A percentile compares a stretch with the other conserved stretches of the same genome.
Evolutionary conservation across 805 yeast genomes (phyloP).

Genomic region (Candida germanica): DNA sequence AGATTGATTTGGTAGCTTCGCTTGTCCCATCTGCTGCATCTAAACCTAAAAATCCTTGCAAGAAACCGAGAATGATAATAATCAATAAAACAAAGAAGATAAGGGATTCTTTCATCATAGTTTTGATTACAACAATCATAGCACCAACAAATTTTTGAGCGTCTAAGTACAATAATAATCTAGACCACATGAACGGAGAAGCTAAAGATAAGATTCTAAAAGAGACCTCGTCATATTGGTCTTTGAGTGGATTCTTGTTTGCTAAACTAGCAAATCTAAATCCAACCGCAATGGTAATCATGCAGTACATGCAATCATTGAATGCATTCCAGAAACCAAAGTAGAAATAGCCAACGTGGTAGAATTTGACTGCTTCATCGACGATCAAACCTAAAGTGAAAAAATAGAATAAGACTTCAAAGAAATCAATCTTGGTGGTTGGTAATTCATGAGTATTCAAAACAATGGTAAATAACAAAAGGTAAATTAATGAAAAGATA

Average conservation of each 20-base stretch:
- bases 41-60: conserved; percentile 83
- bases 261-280: conserved; percentile 49
- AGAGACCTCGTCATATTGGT: conserved; percentile 51
- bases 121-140: conserved; percentile 79
- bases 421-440: conserved; percentile 29
- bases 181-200: conserved; percentile 84
- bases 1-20: conserved; percentile 65
- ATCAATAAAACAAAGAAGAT: conserved; percentile 72
- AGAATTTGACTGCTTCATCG: conserved; percentile 69
- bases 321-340: conserved; percentile 77
- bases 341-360: conserved; percentile 72
- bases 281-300: conserved; percentile 51
- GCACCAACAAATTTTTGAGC: conserved; percentile 82
- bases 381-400: conserved; percentile 64
- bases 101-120: conserved; percentile 85
- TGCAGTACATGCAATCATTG: conserved; percentile 64
- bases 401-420: conserved; percentile 58
- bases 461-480: conserved; percentile 58
- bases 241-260: conserved; percentile 18
- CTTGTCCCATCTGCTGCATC: conserved; percentile 85
- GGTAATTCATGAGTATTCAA: conserved; percentile 54
- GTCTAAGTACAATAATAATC: conserved; percentile 73
- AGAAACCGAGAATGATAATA: conserved; percentile 72
- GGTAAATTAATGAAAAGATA: conserved; percentile 58
- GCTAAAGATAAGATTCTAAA: conserved; percentile 73